Conservation (phyloP, 139 green algal species). For the Chlamydomonas applanata region DNA sequence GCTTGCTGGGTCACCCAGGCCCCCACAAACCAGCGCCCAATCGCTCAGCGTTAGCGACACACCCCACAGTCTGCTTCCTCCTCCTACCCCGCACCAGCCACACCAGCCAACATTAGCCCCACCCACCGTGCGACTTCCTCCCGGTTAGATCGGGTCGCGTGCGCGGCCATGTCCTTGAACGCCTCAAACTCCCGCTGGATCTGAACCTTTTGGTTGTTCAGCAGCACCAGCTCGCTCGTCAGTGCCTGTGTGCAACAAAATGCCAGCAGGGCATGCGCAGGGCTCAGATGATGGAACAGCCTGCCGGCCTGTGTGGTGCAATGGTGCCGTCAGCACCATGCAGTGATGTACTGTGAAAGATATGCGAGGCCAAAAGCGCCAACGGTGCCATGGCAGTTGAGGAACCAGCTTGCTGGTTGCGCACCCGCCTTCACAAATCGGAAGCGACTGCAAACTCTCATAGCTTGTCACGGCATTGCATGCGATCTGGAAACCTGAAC, state of each 20-base stretch:
- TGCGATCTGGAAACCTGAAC: too few relatives aligned
- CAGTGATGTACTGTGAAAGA: not conserved
- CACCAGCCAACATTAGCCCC: too few relatives aligned
- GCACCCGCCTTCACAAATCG: not conserved
- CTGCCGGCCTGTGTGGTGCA: too few relatives aligned
- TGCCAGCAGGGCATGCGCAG: not conserved
- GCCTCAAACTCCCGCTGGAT: constrained; percentile 55
- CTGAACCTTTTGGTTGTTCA: constrained; percentile 51
- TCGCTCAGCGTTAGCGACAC: too few relatives aligned
- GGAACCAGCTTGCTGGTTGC: not conserved
- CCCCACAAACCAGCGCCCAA: too few relatives aligned
- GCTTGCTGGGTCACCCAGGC: too few relatives aligned
- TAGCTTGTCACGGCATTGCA: not conserved
- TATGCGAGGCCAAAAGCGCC: too few relatives aligned
- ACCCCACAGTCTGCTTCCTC: too few relatives aligned
- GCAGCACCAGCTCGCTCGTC: constrained; percentile 31
- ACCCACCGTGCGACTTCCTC: constrained; percentile 24
- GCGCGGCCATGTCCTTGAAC: constrained; percentile 38
- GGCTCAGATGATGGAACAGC: too few relatives aligned
- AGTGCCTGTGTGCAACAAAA: constrained; percentile 29
- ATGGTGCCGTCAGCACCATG: not conserved
- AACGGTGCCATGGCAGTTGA: too few relatives aligned
- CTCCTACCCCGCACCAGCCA: too few relatives aligned
- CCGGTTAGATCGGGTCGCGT: constrained; percentile 26
- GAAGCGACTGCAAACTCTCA: not conserved